Evolutionary conservation across 345 rosid species (phyloP), one percentile per base, ranked within the genome.

Genomic region (Eucalyptus melliodora): DNA sequence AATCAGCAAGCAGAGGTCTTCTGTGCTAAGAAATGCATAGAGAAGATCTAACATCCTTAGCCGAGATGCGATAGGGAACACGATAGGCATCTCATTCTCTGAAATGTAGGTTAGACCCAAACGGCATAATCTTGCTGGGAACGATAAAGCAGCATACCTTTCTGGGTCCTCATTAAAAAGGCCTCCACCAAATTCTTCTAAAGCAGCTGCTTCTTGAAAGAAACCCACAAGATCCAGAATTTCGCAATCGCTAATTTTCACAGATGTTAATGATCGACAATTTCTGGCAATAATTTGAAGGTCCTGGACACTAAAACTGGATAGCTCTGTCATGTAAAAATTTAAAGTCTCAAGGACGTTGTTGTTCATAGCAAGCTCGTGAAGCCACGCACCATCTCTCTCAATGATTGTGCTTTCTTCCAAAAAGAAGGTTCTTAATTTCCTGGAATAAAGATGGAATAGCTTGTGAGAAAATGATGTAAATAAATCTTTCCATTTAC

Each of bases 161-260:
- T 93, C 95, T 55, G 94, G 92, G 50, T 90, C 69, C 69, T 62
- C 92, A 69, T 93, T 93, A 90, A 97, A 94, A 44, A 94, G 92
- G 89, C 97, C 99, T 80, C 99, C 99, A 77, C 97, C 96, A 91
- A 98, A 97, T 87, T 98, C 99, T 92, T 98, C 97, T 86, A 98
- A 93, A 80, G 89, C 90, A 86, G 91, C 44, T 24, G 99, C 99
- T 92, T 93, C 89, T 26, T 72, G 95, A 86, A 98, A 95, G 93
- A 97, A 97, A 40, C 94, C 93, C 88, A 88, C 91, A 87, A 98
- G 98, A 60, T 96, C 92, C 91, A 95, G 89, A 86, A 97, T 91
- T 94, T 98, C 99, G 88, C 93, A 92, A 86, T 96, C 97, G 49
- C 95, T 96, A 44, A 96, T 92, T 90, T 97, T 98, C 89, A 97